Base-by-base conservation (phyloP, 192 early-diverging fungal genomes). In the Coemansia guatemalensis region DNA sequence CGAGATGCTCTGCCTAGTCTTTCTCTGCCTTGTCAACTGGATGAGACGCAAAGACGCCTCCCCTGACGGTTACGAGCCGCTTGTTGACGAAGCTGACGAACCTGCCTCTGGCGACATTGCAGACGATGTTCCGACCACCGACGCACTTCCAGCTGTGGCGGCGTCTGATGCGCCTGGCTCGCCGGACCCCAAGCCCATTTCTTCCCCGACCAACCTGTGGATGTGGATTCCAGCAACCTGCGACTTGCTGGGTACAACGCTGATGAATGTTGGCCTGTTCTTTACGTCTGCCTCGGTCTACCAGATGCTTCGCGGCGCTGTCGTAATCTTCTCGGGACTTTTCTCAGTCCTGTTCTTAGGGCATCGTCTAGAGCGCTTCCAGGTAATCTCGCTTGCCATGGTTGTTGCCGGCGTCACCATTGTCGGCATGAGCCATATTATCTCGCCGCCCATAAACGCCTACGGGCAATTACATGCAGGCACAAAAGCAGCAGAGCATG, bases 221-320 rank as follows among this genome's bases (percentile, higher is more conserved):
- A 80, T 92, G 65, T 85, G 85, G 84, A 48, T 92, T 8, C 90
- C 90, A 2, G 88, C 90, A 0, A 64, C 84, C 12, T 92, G 86
- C 71, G 90, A 92, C 75, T 74, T 92, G 60, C 73, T 81, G n/a
- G 87, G 85, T 30, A 92, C 90, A 8, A 89, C 88, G 22, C 76
- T 99, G 25, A 99, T 99, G 96, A 99, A 96, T 67, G 88, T 99
- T 32, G 96, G 96, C n/a, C 78, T 99, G 58, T 87, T 99, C 58
- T 93, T 91, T 65, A 90, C 91, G 30, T 83, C 90, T 5, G 92
- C 93, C 1, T 93, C 90, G 2, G 89, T 97, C 12, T 97, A 96
- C 81, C 93, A 95, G 80, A 96, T 96, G 96, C 83, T 98, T 27
- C 88, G 96, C 24, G 96, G 96, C n/a, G 89, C 90, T 2, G 91